Conservation (phyloP, 768 basidiomycete genomes). For the Grammothele lineata region DNA sequence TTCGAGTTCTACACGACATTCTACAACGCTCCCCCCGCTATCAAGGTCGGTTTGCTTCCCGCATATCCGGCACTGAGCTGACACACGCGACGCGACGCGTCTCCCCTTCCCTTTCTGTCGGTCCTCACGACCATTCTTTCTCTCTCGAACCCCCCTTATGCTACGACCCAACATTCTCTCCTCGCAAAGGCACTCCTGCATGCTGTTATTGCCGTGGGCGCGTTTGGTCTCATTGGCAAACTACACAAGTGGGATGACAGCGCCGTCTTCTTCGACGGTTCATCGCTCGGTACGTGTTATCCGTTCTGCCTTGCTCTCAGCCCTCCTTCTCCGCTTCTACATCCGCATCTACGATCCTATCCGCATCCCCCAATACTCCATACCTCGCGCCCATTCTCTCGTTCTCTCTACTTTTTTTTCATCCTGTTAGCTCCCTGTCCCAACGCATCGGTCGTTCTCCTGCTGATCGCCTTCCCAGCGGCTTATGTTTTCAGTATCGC, state of each 20-base stretch:
- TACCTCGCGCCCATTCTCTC: too few species aligned
- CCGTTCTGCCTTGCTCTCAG: background rate
- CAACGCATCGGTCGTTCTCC: too few species aligned
- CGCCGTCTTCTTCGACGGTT: conserved; percentile 93
- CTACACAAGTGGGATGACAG: conserved; percentile 87
- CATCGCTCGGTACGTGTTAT: conserved; percentile 68
- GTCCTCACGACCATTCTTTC: background rate
- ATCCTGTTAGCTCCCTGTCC: too few species aligned
- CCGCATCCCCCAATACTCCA: background rate
- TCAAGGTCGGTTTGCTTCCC: conserved; percentile 56
- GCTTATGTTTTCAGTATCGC: conserved; percentile 72
- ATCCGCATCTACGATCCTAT: background rate
- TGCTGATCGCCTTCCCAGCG: conserved; percentile 36
- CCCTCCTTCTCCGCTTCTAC: background rate
- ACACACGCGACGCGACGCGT: too few species aligned
- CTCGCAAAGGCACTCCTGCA: conserved; percentile 75
- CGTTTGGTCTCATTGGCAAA: conserved; percentile 73
- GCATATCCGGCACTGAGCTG: background rate
- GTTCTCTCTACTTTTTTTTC: background rate
- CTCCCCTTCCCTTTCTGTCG: background rate
- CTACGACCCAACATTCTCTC: background rate
- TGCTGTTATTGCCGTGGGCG: conserved; percentile 74
- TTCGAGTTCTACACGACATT: conserved; percentile 91
- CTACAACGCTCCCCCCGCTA: conserved; percentile 88
- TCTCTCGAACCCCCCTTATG: too few species aligned